Evolutionary conservation across 2,329 filamentous ascomycete genomes (phyloP), one percentile per base, ranked within the genome.

Genomic region (Stagonosporopsis chrysanthemi): DNA sequence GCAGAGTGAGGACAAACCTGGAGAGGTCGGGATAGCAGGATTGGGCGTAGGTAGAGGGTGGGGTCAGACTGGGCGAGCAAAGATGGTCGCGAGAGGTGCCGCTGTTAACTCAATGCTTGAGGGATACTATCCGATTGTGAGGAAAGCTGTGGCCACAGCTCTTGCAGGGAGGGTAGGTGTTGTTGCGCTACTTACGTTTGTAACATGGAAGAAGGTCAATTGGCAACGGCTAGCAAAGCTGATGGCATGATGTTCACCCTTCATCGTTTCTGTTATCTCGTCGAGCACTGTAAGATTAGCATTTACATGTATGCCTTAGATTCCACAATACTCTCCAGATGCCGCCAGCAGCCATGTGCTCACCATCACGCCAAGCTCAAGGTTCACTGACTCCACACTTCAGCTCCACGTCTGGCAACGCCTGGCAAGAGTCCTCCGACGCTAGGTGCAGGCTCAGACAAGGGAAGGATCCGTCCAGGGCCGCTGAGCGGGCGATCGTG

Each of bases 111-210:
- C 77, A 0, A 77, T 83, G 76, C 68, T 84, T 6, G 80, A 83
- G 62, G 82, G 82, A 12, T 84, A 84, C 56, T 83, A 83, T 67
- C 80, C 81, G 43, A 76, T 82, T 56, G 77, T 84, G 17, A 72
- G 80, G 50, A 76, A 70, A 62, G 80, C 81, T 4, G 80, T 84
- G 3, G 75, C 76, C 15, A 67, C 78, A 11, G 76, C 80, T 8
- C 63, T 83, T 48, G 61, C 77, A 1, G 77, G 75, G 0, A 68
- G 80, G 26, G 55, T 77, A 44, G 52, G 70, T 14, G 48, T 73
- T 6, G 60, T 62, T 12, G 63, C 68, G 31, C 41, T 73, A 19
- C 41, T 69, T 15, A 62, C 63, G 6, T 65, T 63, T 8, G 63
- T 60, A 41, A 33, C 64, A 1, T 72, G 65, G 66, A 69, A 35